phyloP scores from a whole-genome alignment of 2,329 filamentous ascomycete genomes.

The Simplicillium sp. region DNA sequence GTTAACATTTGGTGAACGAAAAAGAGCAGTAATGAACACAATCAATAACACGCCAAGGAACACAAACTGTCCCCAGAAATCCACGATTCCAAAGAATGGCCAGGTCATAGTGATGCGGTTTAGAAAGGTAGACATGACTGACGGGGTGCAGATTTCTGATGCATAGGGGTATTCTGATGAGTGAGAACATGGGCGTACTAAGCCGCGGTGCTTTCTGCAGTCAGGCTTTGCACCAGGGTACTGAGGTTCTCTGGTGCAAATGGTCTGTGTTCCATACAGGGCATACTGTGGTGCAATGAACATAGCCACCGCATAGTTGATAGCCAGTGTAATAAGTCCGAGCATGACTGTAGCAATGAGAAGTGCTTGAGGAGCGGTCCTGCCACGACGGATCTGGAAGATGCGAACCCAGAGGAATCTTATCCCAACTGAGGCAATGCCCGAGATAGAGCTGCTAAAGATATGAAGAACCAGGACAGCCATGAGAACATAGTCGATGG shows the following conservation, averaged over 20 bases:
- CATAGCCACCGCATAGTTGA: constrained; percentile 90
- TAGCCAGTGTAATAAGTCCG: constrained; percentile 77
- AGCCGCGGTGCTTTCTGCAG: constrained; percentile 60
- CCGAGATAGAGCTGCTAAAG: constrained; percentile 80
- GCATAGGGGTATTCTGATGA: constrained; percentile 60
- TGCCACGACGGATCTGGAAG: constrained; percentile 81
- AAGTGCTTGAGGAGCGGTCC: constrained; percentile 85
- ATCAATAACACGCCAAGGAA: constrained; percentile 80
- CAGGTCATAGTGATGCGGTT: constrained; percentile 90
- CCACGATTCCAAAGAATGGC: constrained; percentile 85
- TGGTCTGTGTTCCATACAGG: constrained; percentile 88
- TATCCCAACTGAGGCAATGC: constrained; percentile 80
- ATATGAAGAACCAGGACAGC: constrained; percentile 75
- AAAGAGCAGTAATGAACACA: constrained; percentile 68
- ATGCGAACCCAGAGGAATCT: constrained; percentile 93
- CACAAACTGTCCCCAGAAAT: constrained; percentile 93
- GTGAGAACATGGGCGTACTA: constrained; percentile 78
- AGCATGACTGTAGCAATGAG: constrained; percentile 86
- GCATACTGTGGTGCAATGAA: constrained; percentile 93
- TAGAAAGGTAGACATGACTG: constrained; percentile 83
- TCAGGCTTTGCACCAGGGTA: constrained; percentile 60
- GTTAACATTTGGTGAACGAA: constrained; percentile 71
- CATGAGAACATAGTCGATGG: constrained; percentile 87
- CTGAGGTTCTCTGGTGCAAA: constrained; percentile 65
- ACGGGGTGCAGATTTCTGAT: constrained; percentile 78